Evolutionary conservation across 2,329 filamentous ascomycete species (phyloP).

Genomic region (Trichophyton benhamiae): DNA sequence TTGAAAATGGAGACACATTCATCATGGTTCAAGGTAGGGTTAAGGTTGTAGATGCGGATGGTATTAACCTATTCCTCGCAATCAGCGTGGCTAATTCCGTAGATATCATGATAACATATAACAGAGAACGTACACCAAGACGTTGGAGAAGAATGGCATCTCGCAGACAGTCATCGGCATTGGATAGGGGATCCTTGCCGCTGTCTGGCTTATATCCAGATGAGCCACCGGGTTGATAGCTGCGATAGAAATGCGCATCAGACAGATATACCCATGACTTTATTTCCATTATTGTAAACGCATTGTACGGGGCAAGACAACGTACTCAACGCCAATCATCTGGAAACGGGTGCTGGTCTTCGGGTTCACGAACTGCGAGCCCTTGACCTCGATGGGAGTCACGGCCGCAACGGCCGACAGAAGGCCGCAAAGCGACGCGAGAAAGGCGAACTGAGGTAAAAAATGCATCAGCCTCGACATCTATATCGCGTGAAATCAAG

Average conservation of each 20-base stretch:
- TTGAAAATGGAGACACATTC: slow-evolving; percentile 54
- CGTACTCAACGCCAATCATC: slow-evolving; percentile 50
- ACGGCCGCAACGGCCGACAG: slow-evolving; percentile 40
- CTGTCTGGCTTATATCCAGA: slow-evolving; percentile 42
- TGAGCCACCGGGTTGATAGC: slow-evolving; percentile 52
- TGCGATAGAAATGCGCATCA: slow-evolving; percentile 16
- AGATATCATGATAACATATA: background rate
- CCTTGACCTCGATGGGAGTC: slow-evolving; percentile 44
- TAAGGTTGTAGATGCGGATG: slow-evolving; percentile 53
- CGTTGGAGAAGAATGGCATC: slow-evolving; percentile 53
- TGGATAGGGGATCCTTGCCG: slow-evolving; percentile 44
- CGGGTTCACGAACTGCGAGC: slow-evolving; percentile 50
- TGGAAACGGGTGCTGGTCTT: slow-evolving; percentile 47
- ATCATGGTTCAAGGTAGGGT: slow-evolving; percentile 48
- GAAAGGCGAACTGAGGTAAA: slow-evolving; percentile 11
- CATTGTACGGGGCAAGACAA: background rate
- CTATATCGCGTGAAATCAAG: background rate
- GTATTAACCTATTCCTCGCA: slow-evolving; percentile 41
- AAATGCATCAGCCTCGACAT: background rate
- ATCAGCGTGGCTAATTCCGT: background rate
- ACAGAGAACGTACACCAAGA: slow-evolving; percentile 39
- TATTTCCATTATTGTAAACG: too few relatives aligned
- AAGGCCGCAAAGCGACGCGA: slow-evolving; percentile 32
- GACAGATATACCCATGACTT: too few relatives aligned
- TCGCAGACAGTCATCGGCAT: slow-evolving; percentile 46